These are phyloP conservation scores for Nakazawaea anatomiae DNA, from an alignment of 805 yeast genomes.

Conservation along the genomic window DNA sequence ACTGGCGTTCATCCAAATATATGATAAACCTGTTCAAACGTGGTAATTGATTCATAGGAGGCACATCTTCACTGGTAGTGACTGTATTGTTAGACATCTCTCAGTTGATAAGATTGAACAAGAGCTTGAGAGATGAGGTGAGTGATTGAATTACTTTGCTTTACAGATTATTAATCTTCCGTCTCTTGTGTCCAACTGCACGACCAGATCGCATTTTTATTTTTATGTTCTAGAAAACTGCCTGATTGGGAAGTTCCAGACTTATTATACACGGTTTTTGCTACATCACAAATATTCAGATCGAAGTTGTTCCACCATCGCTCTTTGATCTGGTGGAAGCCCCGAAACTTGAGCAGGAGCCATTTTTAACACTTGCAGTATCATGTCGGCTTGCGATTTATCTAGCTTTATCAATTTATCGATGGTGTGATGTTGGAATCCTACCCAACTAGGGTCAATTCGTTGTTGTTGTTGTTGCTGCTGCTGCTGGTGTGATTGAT, in stretches of 20 bases:
- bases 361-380: constrained; percentile 47
- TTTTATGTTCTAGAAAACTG: not conserved
- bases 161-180: too few species aligned
- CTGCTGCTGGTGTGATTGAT: constrained; percentile 11
- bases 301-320: constrained; percentile 50
- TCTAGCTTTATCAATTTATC: constrained; percentile 46
- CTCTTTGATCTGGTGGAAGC: constrained; percentile 45
- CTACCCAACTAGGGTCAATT: constrained; percentile 37
- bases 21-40: not conserved
- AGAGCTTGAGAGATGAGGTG: too few species aligned
- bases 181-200: too few species aligned
- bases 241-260: not conserved
- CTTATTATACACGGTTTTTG: not conserved
- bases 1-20: not conserved
- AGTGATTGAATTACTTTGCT: too few species aligned
- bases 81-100: too few species aligned
- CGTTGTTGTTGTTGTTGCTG: constrained; percentile 10
- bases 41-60: not conserved
- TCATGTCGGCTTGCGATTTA: constrained; percentile 50
- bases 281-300: constrained; percentile 39
- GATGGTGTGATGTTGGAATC: constrained; percentile 41
- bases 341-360: constrained; percentile 43
- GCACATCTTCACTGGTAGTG: too few species aligned
- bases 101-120: too few species aligned
- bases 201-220: not conserved